Conservation (phyloP, 257 asterid genomes). For the Apocynum venetum region DNA sequence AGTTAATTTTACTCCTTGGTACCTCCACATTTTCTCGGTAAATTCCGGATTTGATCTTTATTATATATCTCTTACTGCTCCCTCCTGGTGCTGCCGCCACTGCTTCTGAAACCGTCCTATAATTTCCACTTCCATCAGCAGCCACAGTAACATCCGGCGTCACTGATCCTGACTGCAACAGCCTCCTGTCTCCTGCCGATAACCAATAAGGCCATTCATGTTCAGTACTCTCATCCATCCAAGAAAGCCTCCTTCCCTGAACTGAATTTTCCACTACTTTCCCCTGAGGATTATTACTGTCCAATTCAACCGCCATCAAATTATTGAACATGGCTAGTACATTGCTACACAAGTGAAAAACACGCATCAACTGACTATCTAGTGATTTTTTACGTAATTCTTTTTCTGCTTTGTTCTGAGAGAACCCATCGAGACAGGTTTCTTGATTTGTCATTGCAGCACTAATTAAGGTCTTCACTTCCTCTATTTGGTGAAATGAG, state of each 20-base stretch:
- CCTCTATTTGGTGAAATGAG: constrained; percentile 4
- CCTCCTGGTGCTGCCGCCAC: constrained; percentile 20
- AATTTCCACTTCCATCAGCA: constrained; percentile 36
- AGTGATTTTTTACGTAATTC: not conserved
- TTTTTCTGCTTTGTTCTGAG: constrained; percentile 11
- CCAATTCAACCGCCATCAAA: constrained; percentile 26
- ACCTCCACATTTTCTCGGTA: constrained; percentile 32
- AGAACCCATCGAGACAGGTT: constrained; percentile 57
- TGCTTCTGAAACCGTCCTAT: constrained; percentile 24
- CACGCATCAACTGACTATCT: not conserved
- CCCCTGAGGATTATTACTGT: not conserved
- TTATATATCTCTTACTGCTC: constrained; percentile 23
- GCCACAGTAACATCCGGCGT: constrained; percentile 32
- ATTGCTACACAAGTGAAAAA: constrained; percentile 34
- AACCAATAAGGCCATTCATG: constrained; percentile 24
- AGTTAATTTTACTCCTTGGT: constrained; percentile 27
- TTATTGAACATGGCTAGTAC: constrained; percentile 45
- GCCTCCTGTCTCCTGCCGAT: constrained; percentile 14
- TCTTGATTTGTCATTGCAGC: constrained; percentile 64
- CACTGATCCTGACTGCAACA: constrained; percentile 11
- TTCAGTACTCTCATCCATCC: not conserved
- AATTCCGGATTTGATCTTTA: constrained; percentile 29
- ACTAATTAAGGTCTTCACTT: constrained; percentile 61
- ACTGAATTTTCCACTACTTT: constrained; percentile 38
- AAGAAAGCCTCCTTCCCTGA: constrained; percentile 18